These are phyloP conservation scores for Xylaria sp. DNA, from an alignment of 2,329 filamentous ascomycete species.

Conservation along the genomic window DNA sequence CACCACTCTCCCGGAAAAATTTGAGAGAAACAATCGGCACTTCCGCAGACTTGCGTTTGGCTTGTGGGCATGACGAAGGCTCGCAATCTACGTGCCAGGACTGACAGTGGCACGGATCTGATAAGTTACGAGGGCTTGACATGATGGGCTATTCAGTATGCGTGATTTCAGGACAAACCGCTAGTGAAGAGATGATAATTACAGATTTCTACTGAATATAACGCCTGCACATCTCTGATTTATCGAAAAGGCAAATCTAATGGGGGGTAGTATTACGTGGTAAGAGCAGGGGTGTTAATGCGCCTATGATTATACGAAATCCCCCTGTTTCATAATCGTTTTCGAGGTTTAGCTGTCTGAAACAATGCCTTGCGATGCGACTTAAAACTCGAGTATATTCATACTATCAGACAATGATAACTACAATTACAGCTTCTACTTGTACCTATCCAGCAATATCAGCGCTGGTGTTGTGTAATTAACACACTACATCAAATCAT, in stretches of 20 bases:
- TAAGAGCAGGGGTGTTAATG: not conserved
- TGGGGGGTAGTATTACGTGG: not conserved
- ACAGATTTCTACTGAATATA: not conserved
- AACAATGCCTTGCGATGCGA: too few species aligned
- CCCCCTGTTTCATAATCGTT: not conserved
- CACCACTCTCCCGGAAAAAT: not conserved
- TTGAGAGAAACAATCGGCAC: not conserved
- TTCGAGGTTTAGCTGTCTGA: not conserved
- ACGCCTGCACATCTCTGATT: not conserved
- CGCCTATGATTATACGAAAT: not conserved
- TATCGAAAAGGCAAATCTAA: not conserved
- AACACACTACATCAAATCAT: not conserved
- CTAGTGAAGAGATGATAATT: not conserved
- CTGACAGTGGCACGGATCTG: constrained; percentile 6
- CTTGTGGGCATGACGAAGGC: constrained; percentile 12
- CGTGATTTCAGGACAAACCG: not conserved
- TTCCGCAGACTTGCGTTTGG: not conserved
- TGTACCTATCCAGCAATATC: not conserved
- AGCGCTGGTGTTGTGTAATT: not conserved
- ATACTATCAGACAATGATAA: not conserved
- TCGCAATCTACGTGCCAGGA: constrained; percentile 8
- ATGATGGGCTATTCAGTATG: not conserved
- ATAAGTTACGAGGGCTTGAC: not conserved
- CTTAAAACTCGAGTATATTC: not conserved
- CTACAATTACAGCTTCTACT: not conserved